Conservation (phyloP, 129 eudicot genomes). For the Chrysanthemum makinoi region DNA sequence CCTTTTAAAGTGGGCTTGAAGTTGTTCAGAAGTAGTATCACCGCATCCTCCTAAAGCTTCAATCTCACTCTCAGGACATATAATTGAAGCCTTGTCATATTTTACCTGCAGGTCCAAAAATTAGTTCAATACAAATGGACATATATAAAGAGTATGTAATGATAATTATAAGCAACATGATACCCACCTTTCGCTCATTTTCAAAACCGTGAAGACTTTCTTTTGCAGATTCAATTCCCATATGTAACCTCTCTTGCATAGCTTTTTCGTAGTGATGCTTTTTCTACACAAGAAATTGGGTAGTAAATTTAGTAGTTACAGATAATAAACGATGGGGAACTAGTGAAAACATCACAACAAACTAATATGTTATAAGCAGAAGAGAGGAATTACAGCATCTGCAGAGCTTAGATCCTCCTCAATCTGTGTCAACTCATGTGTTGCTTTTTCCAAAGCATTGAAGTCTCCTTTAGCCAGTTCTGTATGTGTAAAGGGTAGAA, state of each 20-base stretch:
- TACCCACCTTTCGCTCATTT: constrained; percentile 54
- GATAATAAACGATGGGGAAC: constrained; percentile 5
- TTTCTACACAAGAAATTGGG: constrained; percentile 38
- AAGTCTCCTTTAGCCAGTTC: constrained; percentile 72
- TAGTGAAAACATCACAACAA: neutral
- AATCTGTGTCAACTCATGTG: constrained; percentile 47
- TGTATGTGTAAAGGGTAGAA: constrained; percentile 25
- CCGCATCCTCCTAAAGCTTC: constrained; percentile 64
- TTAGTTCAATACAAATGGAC: neutral
- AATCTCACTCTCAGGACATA: constrained; percentile 84
- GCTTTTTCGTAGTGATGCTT: constrained; percentile 50
- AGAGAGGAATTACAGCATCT: constrained; percentile 37
- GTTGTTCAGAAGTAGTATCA: constrained; percentile 63
- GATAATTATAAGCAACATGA: neutral
- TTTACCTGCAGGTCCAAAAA: constrained; percentile 48
- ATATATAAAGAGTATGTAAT: constrained; percentile 5
- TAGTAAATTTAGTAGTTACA: neutral
- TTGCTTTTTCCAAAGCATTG: constrained; percentile 64
- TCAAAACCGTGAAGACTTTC: constrained; percentile 38
- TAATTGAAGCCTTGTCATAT: constrained; percentile 66
- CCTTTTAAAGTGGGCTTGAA: constrained; percentile 61
- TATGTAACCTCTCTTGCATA: constrained; percentile 47
- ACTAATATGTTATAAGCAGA: constrained; percentile 1
- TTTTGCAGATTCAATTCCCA: constrained; percentile 50
- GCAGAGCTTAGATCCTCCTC: constrained; percentile 52